These are phyloP conservation scores for Nannizzia gypsea DNA, from an alignment of 2,329 filamentous ascomycete species.

Conservation along the genomic window DNA sequence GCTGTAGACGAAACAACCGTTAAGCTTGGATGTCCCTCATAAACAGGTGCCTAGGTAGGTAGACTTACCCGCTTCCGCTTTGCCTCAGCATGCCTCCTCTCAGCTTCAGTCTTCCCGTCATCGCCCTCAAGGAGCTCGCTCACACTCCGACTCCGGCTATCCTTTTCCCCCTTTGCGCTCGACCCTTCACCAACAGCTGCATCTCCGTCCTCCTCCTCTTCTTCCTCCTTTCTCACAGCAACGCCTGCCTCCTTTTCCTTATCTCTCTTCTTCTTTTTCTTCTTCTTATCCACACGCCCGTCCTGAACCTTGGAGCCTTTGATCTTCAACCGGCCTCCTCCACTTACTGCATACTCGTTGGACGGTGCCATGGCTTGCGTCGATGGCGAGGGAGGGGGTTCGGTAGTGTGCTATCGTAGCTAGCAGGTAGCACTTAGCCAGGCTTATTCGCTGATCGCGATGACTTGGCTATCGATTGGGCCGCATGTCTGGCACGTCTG, in stretches of 20 bases:
- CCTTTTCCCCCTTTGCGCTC: slow-evolving; percentile 16
- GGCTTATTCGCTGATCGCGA: not conserved
- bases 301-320: slow-evolving; percentile 60
- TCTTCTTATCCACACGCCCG: slow-evolving; percentile 20
- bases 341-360: slow-evolving; percentile 17
- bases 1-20: slow-evolving; percentile 37
- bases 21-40: not conserved
- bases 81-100: slow-evolving; percentile 68
- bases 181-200: not conserved
- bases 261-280: slow-evolving; percentile 16
- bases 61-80: slow-evolving; percentile 62
- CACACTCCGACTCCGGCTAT: slow-evolving; percentile 3
- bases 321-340: slow-evolving; percentile 66
- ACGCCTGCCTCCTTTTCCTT: slow-evolving; percentile 16
- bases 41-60: slow-evolving; percentile 2
- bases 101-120: slow-evolving; percentile 67
- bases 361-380: slow-evolving; percentile 10
- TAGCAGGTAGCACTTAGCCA: not conserved
- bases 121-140: slow-evolving; percentile 21
- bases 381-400: not conserved
- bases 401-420: not conserved
- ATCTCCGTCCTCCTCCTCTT: not conserved
- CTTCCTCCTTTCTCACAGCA: slow-evolving; percentile 1
- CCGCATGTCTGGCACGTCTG: not conserved
- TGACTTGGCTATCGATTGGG: not conserved